phyloP scores from a whole-genome alignment of 495 filamentous ascomycete species.

The Eremomyces bilateralis region DNA sequence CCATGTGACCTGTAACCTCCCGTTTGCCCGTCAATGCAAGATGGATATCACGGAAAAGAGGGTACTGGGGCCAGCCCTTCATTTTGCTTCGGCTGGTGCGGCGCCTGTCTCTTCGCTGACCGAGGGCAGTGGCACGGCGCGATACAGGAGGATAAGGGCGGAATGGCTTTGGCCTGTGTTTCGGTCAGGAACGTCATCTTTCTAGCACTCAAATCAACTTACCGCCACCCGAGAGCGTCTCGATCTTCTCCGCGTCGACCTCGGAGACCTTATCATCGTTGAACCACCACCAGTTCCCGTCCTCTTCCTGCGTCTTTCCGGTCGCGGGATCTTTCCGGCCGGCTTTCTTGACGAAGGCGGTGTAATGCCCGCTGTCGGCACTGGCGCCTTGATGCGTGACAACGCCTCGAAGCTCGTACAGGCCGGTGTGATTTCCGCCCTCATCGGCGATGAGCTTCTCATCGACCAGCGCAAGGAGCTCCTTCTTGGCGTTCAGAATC shows the following conservation, averaged over 20 bases:
- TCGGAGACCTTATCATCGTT: slow-evolving; percentile 96
- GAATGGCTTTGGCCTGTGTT: slow-evolving; percentile 66
- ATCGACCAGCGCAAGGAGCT: slow-evolving; percentile 52
- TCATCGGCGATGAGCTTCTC: slow-evolving; percentile 49
- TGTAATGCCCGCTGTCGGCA: slow-evolving; percentile 96
- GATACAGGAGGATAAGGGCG: slow-evolving; percentile 79
- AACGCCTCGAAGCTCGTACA: slow-evolving; percentile 85
- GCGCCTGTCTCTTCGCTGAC: slow-evolving; percentile 23
- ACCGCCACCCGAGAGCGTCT: slow-evolving; percentile 76
- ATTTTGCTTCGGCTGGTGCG: slow-evolving; percentile 1
- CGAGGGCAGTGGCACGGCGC: slow-evolving; percentile 48
- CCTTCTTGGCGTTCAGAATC: slow-evolving; percentile 59
- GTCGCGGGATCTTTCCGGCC: slow-evolving; percentile 39
- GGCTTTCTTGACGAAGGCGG: slow-evolving; percentile 87
- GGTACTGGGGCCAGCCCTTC: neutral
- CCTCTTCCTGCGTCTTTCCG: slow-evolving; percentile 52
- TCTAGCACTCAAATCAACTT: slow-evolving; percentile 14
- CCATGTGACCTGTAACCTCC: neutral
- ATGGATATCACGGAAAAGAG: neutral
- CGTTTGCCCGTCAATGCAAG: neutral
- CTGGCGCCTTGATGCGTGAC: slow-evolving; percentile 96
- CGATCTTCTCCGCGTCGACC: slow-evolving; percentile 78
- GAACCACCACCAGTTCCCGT: slow-evolving; percentile 99
- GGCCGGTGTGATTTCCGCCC: slow-evolving; percentile 71
- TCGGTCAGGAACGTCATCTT: slow-evolving; percentile 3